Evolutionary conservation across 345 rosid genomes (phyloP).

Genomic region (Physaria fendleri): DNA sequence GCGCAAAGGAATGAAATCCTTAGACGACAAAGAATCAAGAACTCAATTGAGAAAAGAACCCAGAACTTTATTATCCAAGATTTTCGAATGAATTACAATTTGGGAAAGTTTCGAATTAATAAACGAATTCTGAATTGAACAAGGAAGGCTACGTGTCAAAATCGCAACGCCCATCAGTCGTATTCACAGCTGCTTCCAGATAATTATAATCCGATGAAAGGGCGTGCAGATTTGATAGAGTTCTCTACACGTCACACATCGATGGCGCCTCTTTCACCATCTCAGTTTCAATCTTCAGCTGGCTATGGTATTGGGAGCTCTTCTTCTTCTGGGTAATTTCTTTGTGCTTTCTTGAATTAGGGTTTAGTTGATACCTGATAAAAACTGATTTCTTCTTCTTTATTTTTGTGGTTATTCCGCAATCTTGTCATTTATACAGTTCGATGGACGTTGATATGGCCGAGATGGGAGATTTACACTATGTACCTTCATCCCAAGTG

Average conservation of each 20-base stretch:
- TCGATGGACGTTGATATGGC: neutral
- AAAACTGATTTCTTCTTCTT: neutral
- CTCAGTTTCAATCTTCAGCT: neutral
- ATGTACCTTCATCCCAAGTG: neutral
- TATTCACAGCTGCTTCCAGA: neutral
- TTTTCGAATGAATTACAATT: no score
- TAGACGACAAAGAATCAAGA: no score
- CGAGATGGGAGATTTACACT: neutral
- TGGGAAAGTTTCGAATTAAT: no score
- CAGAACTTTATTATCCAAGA: no score
- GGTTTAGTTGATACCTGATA: neutral
- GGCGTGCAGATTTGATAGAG: neutral
- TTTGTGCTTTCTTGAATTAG: neutral
- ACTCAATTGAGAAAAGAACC: no score
- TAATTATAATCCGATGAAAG: neutral
- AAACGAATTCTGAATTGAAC: no score
- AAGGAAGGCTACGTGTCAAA: no score
- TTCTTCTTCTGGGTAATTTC: neutral
- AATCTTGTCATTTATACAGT: neutral
- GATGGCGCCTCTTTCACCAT: neutral
- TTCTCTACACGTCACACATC: neutral
- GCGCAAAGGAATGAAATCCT: no score
- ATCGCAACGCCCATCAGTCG: no score
- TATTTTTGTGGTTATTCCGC: neutral
- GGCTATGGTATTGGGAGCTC: neutral